Evolutionary conservation across 148 eudicot genomes (phyloP).

Genomic region (Nepenthes mirabilis): DNA sequence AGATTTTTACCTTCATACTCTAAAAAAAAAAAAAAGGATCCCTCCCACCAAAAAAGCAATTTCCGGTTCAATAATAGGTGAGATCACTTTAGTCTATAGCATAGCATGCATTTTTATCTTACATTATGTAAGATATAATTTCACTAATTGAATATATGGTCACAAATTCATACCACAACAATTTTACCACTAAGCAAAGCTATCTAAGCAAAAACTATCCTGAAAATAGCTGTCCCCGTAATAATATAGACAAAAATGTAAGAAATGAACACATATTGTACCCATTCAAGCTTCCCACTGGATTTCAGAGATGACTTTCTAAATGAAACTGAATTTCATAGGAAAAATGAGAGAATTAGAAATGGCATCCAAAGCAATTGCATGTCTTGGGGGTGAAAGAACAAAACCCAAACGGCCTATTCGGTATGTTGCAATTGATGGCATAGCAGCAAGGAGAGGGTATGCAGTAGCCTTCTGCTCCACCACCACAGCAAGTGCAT

Average conservation of each 20-base stretch:
- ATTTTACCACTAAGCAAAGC: too few relatives aligned
- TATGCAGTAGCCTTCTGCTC: constrained; percentile 54
- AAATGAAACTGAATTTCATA: not conserved
- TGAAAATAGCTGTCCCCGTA: too few relatives aligned
- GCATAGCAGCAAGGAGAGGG: constrained; percentile 96
- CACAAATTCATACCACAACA: too few relatives aligned
- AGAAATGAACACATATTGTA: not conserved
- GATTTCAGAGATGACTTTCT: not conserved
- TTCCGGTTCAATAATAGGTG: too few relatives aligned
- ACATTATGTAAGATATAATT: too few relatives aligned
- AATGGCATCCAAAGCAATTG: constrained; percentile 89
- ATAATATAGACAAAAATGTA: too few relatives aligned
- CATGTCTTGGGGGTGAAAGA: constrained; percentile 85
- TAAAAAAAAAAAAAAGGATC: not conserved
- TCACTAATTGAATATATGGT: too few relatives aligned
- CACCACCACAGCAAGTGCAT: constrained; percentile 84
- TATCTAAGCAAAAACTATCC: too few relatives aligned
- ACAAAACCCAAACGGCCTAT: constrained; percentile 90
- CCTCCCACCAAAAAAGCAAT: not conserved
- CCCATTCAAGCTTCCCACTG: not conserved
- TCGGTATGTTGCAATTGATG: constrained; percentile 92
- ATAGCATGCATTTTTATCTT: too few relatives aligned
- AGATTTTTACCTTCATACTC: not conserved
- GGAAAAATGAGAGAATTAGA: constrained; percentile 11
- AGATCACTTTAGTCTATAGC: too few relatives aligned